Conservation (phyloP, 345 rosid species). For the Heritiera littoralis region DNA sequence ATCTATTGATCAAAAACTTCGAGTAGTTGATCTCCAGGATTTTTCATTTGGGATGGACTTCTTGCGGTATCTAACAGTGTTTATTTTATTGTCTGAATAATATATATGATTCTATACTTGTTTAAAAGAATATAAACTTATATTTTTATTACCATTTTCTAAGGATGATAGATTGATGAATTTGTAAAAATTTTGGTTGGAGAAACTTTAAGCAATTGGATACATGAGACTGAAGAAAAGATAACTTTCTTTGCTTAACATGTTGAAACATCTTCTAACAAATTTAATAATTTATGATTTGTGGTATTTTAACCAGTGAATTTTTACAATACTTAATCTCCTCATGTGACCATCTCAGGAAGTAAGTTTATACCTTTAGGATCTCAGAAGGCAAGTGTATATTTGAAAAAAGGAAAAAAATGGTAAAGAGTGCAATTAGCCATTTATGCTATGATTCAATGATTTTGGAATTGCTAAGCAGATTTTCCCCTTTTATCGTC, state of each 20-base stretch:
- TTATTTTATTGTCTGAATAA: conserved; percentile 21
- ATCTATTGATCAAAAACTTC: conserved; percentile 58
- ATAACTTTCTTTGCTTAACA: background rate
- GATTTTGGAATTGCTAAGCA: background rate
- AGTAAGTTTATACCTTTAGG: background rate
- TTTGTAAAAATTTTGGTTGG: background rate
- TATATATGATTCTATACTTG: background rate
- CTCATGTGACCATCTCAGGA: background rate
- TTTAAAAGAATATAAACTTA: conserved; percentile 4
- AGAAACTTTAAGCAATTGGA: conserved; percentile 5
- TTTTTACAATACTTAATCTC: background rate
- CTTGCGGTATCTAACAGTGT: conserved; percentile 51
- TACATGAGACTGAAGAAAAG: background rate
- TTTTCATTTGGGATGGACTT: conserved; percentile 63
- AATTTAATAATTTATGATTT: background rate
- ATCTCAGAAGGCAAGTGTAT: background rate
- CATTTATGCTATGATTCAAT: background rate
- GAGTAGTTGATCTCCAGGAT: conserved; percentile 58
- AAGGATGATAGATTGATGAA: background rate
- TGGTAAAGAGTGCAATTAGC: background rate
- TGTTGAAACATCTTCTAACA: background rate
- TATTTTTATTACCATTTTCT: background rate
- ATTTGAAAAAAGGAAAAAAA: background rate
- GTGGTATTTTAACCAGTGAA: background rate
- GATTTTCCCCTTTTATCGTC: background rate